Conservation (phyloP, 2,329 filamentous ascomycete genomes). For the Fusarium guadeloupense region DNA sequence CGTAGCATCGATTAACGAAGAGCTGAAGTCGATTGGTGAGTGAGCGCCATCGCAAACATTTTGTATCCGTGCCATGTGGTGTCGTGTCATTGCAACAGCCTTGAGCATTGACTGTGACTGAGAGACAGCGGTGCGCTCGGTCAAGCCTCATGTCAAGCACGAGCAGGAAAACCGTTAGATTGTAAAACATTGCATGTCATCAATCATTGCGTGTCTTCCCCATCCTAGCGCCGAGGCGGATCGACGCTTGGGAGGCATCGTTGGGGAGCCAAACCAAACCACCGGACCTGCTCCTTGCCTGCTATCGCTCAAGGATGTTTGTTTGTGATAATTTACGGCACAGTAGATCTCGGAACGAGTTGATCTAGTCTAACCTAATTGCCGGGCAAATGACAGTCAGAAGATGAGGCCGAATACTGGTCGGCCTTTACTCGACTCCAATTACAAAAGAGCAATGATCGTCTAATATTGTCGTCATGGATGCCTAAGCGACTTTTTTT, state of each 20-base stretch:
- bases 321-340: no score
- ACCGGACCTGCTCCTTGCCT: neutral
- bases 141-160: neutral
- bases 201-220: neutral
- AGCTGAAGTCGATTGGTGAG: constrained; percentile 15
- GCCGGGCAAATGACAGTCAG: neutral
- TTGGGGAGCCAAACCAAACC: neutral
- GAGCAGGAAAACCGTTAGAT: neutral
- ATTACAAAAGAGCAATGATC: constrained; percentile 6
- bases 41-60: neutral
- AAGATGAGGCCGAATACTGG: neutral
- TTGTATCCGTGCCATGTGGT: neutral
- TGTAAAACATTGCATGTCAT: neutral
- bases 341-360: neutral
- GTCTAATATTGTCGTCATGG: constrained; percentile 25
- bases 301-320: no score
- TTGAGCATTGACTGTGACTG: neutral
- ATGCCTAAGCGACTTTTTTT: neutral
- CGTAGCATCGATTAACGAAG: constrained; percentile 18
- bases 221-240: neutral
- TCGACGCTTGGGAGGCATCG: neutral
- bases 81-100: neutral
- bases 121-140: neutral
- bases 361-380: neutral
- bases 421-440: neutral